A percentile compares a stretch with the other conserved stretches of the same genome.
Evolutionary conservation across 495 filamentous ascomycete species (phyloP).

Genomic region (Aspergillus carlsbadensis): DNA sequence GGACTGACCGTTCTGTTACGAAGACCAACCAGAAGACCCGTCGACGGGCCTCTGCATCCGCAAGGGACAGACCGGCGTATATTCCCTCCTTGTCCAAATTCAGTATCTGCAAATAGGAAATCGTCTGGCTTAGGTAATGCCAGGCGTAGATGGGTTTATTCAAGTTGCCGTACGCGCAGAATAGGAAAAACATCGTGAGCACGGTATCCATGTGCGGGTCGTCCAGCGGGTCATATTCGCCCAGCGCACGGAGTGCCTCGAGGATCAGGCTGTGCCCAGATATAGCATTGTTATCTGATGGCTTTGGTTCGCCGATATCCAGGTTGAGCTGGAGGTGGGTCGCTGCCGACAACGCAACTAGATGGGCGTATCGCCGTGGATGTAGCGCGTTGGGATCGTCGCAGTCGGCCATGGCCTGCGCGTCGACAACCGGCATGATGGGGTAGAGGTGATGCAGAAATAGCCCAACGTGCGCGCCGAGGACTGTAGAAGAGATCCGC

Average conservation of each 20-base stretch:
- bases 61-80: background rate
- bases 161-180: slow-evolving; percentile 7
- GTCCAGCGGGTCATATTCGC: slow-evolving; percentile 2
- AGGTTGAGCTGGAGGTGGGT: slow-evolving; percentile 7
- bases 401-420: background rate
- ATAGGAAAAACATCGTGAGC: slow-evolving; percentile 5
- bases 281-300: background rate
- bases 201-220: background rate
- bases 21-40: slow-evolving; percentile 6
- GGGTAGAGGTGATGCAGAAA: slow-evolving; percentile 2
- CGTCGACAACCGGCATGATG: slow-evolving; percentile 1
- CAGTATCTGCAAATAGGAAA: slow-evolving; percentile 3
- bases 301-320: background rate
- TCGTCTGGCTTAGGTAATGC: slow-evolving; percentile 6
- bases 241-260: background rate
- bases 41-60: background rate
- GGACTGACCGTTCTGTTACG: slow-evolving; percentile 1
- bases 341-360: background rate
- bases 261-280: background rate
- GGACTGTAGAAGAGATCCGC: slow-evolving; percentile 1
- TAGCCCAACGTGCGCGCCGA: slow-evolving; percentile 2
- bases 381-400: background rate
- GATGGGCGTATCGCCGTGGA: slow-evolving; percentile 1
- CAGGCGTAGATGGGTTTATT: slow-evolving; percentile 5
- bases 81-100: background rate